These are phyloP conservation scores for Cadophora gregata DNA, from an alignment of 2,329 filamentous ascomycete genomes.

Conservation along the genomic window DNA sequence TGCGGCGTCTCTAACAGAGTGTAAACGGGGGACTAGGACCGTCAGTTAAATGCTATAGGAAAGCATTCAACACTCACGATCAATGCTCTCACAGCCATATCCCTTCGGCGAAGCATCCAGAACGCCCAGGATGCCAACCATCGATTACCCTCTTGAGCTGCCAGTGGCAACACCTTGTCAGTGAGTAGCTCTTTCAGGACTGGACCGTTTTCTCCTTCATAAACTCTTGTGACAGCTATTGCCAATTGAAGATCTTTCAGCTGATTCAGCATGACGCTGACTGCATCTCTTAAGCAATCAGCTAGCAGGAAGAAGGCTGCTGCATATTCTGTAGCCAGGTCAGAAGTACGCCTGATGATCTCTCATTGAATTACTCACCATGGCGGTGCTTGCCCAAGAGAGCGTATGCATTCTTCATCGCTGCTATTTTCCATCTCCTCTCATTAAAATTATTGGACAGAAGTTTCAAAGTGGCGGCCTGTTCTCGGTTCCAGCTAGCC, in stretches of 20 bases:
- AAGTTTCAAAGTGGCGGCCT: constrained; percentile 77
- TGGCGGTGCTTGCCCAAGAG: constrained; percentile 90
- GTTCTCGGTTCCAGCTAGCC: constrained; percentile 87
- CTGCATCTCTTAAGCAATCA: constrained; percentile 82
- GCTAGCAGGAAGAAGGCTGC: constrained; percentile 95
- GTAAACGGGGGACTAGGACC: constrained; percentile 73
- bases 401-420: constrained; percentile 95
- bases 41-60: constrained; percentile 29
- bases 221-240: constrained; percentile 84
- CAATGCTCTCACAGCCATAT: constrained; percentile 83
- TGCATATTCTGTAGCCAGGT: constrained; percentile 72
- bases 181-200: constrained; percentile 76
- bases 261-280: constrained; percentile 85
- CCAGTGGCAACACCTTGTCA: constrained; percentile 78
- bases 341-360: constrained; percentile 22
- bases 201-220: constrained; percentile 82
- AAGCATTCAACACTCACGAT: constrained; percentile 62
- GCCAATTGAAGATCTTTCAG: constrained; percentile 89
- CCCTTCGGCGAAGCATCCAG: constrained; percentile 83
- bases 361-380: constrained; percentile 54
- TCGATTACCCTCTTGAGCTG: constrained; percentile 81
- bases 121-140: constrained; percentile 98
- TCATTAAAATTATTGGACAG: constrained; percentile 92
- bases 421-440: constrained; percentile 84
- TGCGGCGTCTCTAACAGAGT: constrained; percentile 72